Evolutionary conservation across 129 eudicot genomes (phyloP), one percentile per base, ranked within the genome.

Genomic region (Chrysanthemum lavandulifolium): DNA sequence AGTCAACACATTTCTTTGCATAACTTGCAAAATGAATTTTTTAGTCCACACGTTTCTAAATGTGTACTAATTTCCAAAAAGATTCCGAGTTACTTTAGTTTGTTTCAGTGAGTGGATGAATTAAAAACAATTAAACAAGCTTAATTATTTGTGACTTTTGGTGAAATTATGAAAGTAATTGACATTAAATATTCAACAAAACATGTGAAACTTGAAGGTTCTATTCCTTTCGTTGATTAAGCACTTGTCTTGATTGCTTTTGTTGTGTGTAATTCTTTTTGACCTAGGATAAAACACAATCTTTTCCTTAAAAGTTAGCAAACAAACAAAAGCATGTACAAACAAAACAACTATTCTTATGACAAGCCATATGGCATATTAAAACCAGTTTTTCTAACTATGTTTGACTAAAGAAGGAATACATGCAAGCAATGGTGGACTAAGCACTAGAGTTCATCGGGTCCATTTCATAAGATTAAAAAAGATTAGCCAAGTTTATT

Each of bases 221-320:
- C 63, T 16, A 7, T 58, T 58, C 10, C 2, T 18, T 62, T 62
- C 12, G 47, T 61, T 61, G 4, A 33, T 29, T 14, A 12, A 62
- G 19, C 21, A n/a, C 49, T n/a, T 62, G 67, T 33, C 67, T 13
- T 62, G 67, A 62, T 29, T 62, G 13, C 68, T 63, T 63, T 63
- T 63, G 68, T 33, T 63, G 50, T 63, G 12, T 2, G 23, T 13
- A 49, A 5, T 6, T 29, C 8, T 36, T 14, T n/a, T 63, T 2
- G 23, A 31, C 68, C 15, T 13, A 62, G 14, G 50, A 62, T 62
- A 4, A 59, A 13, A 12, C 40, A 60, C 19, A 54, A 54, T 15
- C n/a, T 2, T 54, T 54, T 15, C 6, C 3, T n/a, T 15, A n/a
- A 14, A 4, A 56, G 27, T 6, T 6, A 6, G 21, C 1, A 55